Base-by-base conservation (phyloP, 2,329 filamentous ascomycete species). In the Periconia digitata region DNA sequence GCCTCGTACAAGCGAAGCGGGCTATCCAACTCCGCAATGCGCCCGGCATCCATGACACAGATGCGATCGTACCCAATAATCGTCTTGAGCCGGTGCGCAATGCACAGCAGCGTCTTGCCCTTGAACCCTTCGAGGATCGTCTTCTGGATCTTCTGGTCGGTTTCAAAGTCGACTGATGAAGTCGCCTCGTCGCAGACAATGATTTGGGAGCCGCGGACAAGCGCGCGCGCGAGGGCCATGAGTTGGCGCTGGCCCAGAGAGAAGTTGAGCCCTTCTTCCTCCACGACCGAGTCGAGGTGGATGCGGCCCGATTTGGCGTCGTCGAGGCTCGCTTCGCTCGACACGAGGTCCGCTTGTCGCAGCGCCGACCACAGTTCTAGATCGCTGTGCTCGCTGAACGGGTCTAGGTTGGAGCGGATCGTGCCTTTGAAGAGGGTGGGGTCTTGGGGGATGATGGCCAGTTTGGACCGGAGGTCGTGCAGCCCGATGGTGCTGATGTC, bases 171-270 rank as follows among this genome's bases (percentile, higher is more conserved):
- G 7, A 97, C 92, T 0, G 84, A 89, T 1, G 86, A 90, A 0
- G 94, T 99, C 1, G 94, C 94, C 72, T 99, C 94, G 75, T 99
- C 94, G 72, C 92, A 96, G 42, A 99, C 86, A 60, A 97, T 96
- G 72, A 97, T 96, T 60, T 88, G 90, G 0, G 86, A 88, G 37
- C 86, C 85, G 32, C 92, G 85, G 4, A 97, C 92, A 2, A 99
- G 82, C 0, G 94, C 94, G 1, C 94, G 85, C 0, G 92, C 92
- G 1, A 99, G 80, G 1, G 94, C 94, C 88, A 97, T 95, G 41
- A 97, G 83, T 72, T 97, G 94, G 3, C 94, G 85, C 74, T 97
- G 92, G 6, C 92, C 92, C 8, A 97, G 85, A 0, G 90, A 95
- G 77, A 96, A 96, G 73, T 97, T 97, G 52, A 96, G 80, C 0